Percentiles rank a stretch among this genome's conserved stretches.
phyloP scores from a whole-genome alignment of 306 rosid species.

The Quercus agrifolia region DNA sequence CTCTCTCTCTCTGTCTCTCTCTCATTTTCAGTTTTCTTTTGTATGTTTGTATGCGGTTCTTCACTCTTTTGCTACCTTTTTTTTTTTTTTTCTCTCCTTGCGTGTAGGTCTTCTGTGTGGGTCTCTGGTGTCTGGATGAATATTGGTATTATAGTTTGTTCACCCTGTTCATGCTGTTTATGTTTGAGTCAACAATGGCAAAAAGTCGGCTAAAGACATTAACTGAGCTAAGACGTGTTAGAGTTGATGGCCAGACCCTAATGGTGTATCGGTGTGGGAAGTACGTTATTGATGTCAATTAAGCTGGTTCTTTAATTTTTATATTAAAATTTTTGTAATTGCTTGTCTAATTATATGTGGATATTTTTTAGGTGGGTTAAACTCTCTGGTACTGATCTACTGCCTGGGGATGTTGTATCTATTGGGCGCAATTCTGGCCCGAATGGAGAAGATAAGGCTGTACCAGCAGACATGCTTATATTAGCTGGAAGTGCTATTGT shows the following conservation, averaged over 20 bases:
- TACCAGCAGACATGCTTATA: conserved; percentile 97
- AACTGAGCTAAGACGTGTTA: conserved; percentile 93
- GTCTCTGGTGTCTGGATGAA: conserved; percentile 99
- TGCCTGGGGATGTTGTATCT: conserved; percentile 98
- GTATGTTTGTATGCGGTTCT: conserved; percentile 3
- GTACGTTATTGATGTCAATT: conserved; percentile 46
- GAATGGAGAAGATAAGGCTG: conserved; percentile 92
- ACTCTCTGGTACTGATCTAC: conserved; percentile 83
- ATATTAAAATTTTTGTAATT: conserved; percentile 9
- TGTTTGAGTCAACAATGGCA: conserved; percentile 99
- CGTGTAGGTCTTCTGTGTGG: conserved; percentile 92
- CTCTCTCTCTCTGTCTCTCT: conserved; percentile 12
- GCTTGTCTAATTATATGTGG: background rate
- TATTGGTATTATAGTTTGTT: conserved; percentile 99
- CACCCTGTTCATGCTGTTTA: conserved; percentile 89
- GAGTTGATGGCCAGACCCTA: conserved; percentile 87
- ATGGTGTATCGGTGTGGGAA: conserved; percentile 97
- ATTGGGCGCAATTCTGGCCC: conserved; percentile 82
- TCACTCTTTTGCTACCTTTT: conserved; percentile 16
- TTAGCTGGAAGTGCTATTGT: conserved; percentile 96
- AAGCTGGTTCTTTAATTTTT: conserved; percentile 14
- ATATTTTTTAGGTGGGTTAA: conserved; percentile 70
- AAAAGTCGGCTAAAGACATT: conserved; percentile 93
- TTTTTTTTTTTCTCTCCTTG: background rate
- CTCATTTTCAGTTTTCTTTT: background rate